Evolutionary conservation across 192 early-diverging fungal species (phyloP).

Genomic region (Geranomyces variabilis): DNA sequence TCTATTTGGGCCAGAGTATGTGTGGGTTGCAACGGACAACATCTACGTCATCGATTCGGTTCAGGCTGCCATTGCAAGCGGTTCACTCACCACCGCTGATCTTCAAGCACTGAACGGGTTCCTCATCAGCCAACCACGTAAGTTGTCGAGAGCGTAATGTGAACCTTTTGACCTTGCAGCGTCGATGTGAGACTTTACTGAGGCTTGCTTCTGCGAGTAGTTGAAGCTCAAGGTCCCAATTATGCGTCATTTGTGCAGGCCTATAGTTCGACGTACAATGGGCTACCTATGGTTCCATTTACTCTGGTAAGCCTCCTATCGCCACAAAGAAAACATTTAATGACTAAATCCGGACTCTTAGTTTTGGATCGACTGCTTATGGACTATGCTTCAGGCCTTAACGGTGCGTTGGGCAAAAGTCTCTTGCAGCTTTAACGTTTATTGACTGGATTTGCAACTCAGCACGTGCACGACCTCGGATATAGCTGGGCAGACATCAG

Average conservation of each 20-base stretch:
- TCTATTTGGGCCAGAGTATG: not conserved
- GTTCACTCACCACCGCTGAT: not conserved
- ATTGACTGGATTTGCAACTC: too few relatives aligned
- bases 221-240: not conserved
- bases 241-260: not conserved
- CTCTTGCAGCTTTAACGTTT: too few relatives aligned
- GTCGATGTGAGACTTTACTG: not conserved
- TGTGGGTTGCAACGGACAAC: constrained; percentile 2
- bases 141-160: not conserved
- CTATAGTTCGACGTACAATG: not conserved
- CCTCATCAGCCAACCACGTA: not conserved
- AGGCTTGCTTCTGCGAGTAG: not conserved
- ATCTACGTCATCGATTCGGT: not conserved
- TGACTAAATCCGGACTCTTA: too few relatives aligned
- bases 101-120: not conserved
- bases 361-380: too few relatives aligned
- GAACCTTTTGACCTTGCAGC: not conserved
- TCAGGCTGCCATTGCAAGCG: not conserved
- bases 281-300: too few relatives aligned
- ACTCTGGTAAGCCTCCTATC: too few relatives aligned
- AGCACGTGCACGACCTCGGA: too few relatives aligned
- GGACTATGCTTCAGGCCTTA: too few relatives aligned
- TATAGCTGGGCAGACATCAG: too few relatives aligned
- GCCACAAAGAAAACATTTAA: too few relatives aligned
- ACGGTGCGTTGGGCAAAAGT: too few relatives aligned